Conservation (phyloP, 2,329 filamentous ascomycete genomes). For the Huntiella bhutanensis region DNA sequence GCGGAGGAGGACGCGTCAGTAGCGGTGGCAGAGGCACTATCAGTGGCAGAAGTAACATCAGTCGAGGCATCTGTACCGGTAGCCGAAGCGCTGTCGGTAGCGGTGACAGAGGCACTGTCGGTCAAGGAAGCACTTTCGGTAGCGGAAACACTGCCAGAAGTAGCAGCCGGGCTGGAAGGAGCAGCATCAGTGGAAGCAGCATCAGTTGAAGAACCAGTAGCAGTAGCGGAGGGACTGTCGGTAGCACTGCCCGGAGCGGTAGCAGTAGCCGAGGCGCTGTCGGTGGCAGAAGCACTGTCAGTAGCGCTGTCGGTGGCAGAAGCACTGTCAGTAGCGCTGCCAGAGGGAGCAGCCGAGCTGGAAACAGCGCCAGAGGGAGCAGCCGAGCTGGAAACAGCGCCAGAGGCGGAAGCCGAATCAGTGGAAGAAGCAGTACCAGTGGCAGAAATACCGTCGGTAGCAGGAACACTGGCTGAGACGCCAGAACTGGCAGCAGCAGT, state of each 20-base stretch:
- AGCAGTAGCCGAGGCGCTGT: not conserved
- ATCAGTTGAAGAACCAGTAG: not conserved
- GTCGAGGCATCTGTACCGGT: not conserved
- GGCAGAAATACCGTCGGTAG: not conserved
- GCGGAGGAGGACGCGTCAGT: too few species aligned
- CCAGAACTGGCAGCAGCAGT: not conserved
- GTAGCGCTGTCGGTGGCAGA: not conserved
- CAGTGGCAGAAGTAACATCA: not conserved
- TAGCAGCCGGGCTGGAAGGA: not conserved
- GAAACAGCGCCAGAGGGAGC: not conserved
- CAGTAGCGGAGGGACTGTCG: not conserved
- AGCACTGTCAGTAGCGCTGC: not conserved
- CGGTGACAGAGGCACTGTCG: not conserved
- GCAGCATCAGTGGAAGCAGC: not conserved
- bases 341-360: not conserved
- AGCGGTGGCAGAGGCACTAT: not conserved
- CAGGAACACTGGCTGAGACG: not conserved
- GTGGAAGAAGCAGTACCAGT: not conserved
- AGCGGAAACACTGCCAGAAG: not conserved
- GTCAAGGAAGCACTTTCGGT: not conserved
- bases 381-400: not conserved
- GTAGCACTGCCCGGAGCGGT: not conserved
- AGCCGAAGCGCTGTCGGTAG: not conserved
- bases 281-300: not conserved
- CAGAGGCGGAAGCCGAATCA: not conserved